phyloP scores from a whole-genome alignment of 805 yeast genomes.

The Cephaloascus albidus region DNA sequence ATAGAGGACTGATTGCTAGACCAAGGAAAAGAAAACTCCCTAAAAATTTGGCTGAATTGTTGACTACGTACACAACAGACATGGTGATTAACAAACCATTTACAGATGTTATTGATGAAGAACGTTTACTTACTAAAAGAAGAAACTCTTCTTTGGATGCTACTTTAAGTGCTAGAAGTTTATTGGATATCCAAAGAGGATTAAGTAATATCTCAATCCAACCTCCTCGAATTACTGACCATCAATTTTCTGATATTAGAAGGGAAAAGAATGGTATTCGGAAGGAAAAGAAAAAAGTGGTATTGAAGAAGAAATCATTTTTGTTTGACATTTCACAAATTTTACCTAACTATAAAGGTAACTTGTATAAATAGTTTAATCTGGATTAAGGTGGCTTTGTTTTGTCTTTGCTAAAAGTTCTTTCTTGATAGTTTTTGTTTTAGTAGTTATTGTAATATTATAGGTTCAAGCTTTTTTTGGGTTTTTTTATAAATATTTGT shows the following conservation, averaged over 20 bases:
- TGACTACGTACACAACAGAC: not conserved
- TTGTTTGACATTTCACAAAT: not conserved
- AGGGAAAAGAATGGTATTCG: not conserved
- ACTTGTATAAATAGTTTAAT: no score
- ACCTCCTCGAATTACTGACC: not conserved
- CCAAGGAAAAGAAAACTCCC: not conserved
- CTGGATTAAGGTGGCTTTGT: no score
- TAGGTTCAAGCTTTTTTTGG: no score
- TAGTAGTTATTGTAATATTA: no score
- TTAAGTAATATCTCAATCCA: no score
- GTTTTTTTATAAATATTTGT: no score
- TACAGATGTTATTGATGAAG: not conserved
- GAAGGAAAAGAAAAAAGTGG: not conserved
- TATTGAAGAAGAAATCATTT: not conserved
- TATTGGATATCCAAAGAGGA: not conserved
- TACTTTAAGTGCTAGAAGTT: not conserved
- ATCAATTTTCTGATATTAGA: not conserved
- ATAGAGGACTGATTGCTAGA: no score
- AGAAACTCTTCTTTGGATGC: not conserved
- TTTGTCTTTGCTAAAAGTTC: no score
- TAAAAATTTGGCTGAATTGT: not conserved
- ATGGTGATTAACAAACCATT: not conserved
- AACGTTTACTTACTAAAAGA: not conserved
- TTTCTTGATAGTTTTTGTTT: no score
- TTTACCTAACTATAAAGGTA: no score